A percentile compares a stretch with the other conserved stretches of the same genome.
These are phyloP conservation scores for Leishmania braziliensis DNA, from an alignment of 208 protist genomes.

Conservation along the genomic window DNA sequence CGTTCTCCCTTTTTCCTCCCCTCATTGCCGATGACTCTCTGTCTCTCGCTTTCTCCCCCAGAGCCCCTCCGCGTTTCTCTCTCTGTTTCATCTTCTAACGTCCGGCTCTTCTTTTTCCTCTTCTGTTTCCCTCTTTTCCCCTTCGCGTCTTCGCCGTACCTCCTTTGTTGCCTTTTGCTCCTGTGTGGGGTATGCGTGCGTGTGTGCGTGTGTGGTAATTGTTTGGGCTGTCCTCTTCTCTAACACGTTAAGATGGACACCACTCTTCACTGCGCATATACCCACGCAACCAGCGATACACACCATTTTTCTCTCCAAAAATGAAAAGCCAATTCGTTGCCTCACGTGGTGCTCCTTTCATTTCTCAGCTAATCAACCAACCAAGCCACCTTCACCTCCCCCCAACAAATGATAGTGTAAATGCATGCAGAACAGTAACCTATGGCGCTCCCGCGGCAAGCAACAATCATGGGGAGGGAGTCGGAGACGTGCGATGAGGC, in stretches of 20 bases:
- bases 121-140: not conserved
- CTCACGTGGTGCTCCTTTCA: not conserved
- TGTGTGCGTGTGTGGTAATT: not conserved
- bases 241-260: not conserved
- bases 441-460: not conserved
- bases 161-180: not conserved
- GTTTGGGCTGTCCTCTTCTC: not conserved
- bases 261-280: too few species aligned
- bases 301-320: not conserved
- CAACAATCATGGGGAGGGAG: not conserved
- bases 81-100: not conserved
- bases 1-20: not conserved
- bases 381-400: not conserved
- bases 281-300: not conserved
- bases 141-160: not conserved
- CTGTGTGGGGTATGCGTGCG: not conserved
- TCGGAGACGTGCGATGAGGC: not conserved
- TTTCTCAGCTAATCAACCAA: not conserved
- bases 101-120: not conserved
- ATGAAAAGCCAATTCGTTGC: not conserved
- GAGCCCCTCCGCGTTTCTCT: slow-evolving; percentile 16
- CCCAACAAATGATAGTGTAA: not conserved
- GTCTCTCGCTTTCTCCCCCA: not conserved
- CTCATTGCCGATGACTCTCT: slow-evolving; percentile 13
- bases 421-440: not conserved